Base-by-base conservation (phyloP, 2,329 filamentous ascomycete species). In the Aureobasidium musti region DNA sequence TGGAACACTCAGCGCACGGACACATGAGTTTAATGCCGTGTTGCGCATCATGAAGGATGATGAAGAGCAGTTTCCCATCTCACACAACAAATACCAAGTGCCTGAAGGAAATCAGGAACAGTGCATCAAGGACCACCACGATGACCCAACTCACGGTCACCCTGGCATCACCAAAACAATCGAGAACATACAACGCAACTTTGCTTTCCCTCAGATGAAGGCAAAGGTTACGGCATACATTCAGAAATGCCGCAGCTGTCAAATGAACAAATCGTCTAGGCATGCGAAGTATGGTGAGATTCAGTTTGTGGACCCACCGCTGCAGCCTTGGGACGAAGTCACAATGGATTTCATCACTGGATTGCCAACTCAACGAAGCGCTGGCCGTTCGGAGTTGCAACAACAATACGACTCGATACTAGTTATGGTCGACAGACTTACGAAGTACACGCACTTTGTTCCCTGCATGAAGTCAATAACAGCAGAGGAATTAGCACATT, bases 341-440 rank as follows among this genome's bases (percentile, higher is more conserved):
- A 65, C 61, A n/a, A 71, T 72, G 10, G 68, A 74, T 60, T 72
- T 73, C 39, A 74, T 74, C 60, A 69, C 65, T 17, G 68, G 70
- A 11, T 66, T n/a, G n/a, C n/a, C n/a, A n/a, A n/a, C n/a, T n/a
- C n/a, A n/a, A n/a, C n/a, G n/a, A n/a, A n/a, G n/a, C n/a, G n/a
- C n/a, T n/a, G n/a, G n/a, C n/a, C n/a, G n/a, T n/a, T n/a, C n/a
- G n/a, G n/a, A n/a, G n/a, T n/a, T n/a, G n/a, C n/a, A n/a, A n/a
- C n/a, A 35, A 11, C 7, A 35, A 35, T 71, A 70, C 21, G 41
- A 72, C 33, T 54, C 35, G 19, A 72, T 71, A 45, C n/a, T 72
- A 63, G 69, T 71, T 26, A 68, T 72, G 28, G 69, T 72, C 43
- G 65, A 72, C 45, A 57, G 67, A 65, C 67, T 69, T 30, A 72